Base-by-base conservation (phyloP, 2,329 filamentous ascomycete genomes). In the Cordyceps tenuipes region DNA sequence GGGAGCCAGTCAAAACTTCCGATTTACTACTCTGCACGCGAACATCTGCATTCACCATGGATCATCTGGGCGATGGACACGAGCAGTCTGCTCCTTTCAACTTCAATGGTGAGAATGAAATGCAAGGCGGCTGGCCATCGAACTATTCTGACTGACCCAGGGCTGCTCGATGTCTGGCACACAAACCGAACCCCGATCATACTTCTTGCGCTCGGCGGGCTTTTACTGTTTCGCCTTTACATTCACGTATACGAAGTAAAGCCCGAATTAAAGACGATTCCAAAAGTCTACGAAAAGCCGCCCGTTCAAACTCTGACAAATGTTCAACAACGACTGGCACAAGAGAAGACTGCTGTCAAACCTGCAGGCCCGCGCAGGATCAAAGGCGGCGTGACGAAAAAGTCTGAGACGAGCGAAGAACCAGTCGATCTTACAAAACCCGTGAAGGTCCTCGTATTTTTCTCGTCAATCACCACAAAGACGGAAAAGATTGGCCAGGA, bases 391-490 rank as follows among this genome's bases (percentile, higher is more conserved):
- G 6, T 76, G 29, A 63, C 66, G 9, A 73, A 68, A 55, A 74
- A 71, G 57, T 63, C 69, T 8, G 65, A 67, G 50, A 64, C 66
- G 13, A 61, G 62, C 13, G 64, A 69, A 21, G 59, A 69, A 19
- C 62, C 61, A 60, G 65, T 64, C 43, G 72, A 73, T 58, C 34
- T 76, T 46, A 66, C 66, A 12, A 71, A 76, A 29, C 80, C 79
- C 54, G 80, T 91, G 59, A 88, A 93, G 69, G 82, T 89, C 2
- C 73, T 96, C 17, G 75, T 97, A 36, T 97, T 97, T 76, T 97
- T 89, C 76, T 93, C 91, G 2, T 96, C 92, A 0, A 78, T 97
- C 60, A 95, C 90, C 3, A 90, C 87, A 3, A 89, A 85, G 36
- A 97, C 92, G 1, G 87, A 93, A 70, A 86, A 83, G 67, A 84